Conservation (phyloP, 352 stramenopile genomes). For the Lagenidium giganteum region DNA sequence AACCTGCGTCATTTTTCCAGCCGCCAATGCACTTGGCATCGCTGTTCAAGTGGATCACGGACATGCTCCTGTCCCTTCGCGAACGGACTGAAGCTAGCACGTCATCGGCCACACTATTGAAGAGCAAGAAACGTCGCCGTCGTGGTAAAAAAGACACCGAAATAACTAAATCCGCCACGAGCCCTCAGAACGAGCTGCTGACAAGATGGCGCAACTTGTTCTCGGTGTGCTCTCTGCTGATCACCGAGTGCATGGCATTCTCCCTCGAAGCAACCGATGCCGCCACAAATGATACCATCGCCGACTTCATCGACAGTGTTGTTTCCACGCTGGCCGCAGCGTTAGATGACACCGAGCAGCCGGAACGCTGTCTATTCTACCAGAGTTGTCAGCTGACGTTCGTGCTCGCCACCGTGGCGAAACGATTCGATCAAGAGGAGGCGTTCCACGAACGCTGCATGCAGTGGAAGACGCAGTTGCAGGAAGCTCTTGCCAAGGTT, state of each 20-base stretch:
- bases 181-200: too few species aligned
- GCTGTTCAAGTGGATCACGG: conserved; percentile 40
- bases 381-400: conserved; percentile 38
- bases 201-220: conserved; percentile 59
- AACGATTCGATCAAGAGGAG: too few species aligned
- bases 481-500: conserved; percentile 20
- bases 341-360: conserved; percentile 31
- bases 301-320: conserved; percentile 39
- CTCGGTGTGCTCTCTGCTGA: conserved; percentile 33
- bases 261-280: conserved; percentile 31
- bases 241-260: conserved; percentile 44
- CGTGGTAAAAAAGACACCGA: conserved; percentile 42
- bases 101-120: too few species aligned
- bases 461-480: conserved; percentile 30
- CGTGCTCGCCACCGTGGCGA: too few species aligned
- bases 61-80: conserved; percentile 35
- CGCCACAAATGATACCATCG: too few species aligned
- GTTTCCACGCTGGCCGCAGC: conserved; percentile 35
- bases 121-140: conserved; percentile 46
- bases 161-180: too few species aligned
- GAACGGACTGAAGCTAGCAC: conserved; percentile 21
- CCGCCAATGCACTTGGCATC: conserved; percentile 27
- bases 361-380: conserved; percentile 55
- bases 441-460: conserved; percentile 20
- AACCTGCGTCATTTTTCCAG: conserved; percentile 47